Base-by-base conservation (phyloP, 805 yeast species). In the Phaffomyces antillensis region DNA sequence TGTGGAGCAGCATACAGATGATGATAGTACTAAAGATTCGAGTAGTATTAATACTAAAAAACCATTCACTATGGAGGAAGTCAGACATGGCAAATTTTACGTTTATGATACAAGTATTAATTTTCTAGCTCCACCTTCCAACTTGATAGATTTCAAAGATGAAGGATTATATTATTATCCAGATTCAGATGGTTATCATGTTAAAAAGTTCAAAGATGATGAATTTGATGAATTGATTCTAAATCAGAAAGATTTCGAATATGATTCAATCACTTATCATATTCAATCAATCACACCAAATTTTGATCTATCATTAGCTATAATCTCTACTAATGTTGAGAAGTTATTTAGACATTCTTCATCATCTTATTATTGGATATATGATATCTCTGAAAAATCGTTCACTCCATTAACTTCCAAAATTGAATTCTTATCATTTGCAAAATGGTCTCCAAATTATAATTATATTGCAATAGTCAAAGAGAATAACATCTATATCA, bases 401-500 rank as follows among this genome's bases (percentile, higher is more conserved):
- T 39, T 36, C 15, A 45, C 52, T 2, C 66, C 68, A 17, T 44
- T 70, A 15, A 63, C 61, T 23, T 52, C 46, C 2, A 55, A 50
- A 1, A 55, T 54, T 4, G 55, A 59, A 3, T 60, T 59, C 24
- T 57, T 62, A 31, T 50, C 70, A 16, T 61, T 71, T 35, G 86
- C 87, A 0, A 61, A 66, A 41, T 87, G 93, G 84, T 76, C 95
- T 6, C 95, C 96, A 26, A 72, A 75, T 36, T 87, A 91, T 3
- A 61, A 65, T 13, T 67, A 73, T 39, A 64, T 88, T 39, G 77
- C 91, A 0, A 85, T 75, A 54, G 85, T 86, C 5, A 63, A 70
- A 45, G 75, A 82, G 13, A 81, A 85, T 61, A 79, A 88, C 55
- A 70, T 88, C 7, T 86, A 71, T 58, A 52, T 86, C 15, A 73